Base-by-base conservation (phyloP, 495 filamentous ascomycete genomes). In the Lophiotrema nucula region DNA sequence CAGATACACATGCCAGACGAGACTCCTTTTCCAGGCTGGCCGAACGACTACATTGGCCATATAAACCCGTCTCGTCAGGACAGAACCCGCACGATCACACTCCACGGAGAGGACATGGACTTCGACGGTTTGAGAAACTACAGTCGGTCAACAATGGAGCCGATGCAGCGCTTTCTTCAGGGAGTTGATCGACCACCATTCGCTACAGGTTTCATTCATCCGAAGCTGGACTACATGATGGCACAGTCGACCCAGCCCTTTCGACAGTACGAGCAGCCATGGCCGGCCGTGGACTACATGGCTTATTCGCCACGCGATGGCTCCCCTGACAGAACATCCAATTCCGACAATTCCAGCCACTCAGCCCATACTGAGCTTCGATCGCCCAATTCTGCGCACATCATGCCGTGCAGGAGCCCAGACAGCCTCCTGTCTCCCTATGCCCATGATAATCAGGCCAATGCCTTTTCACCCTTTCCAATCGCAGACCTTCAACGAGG, bases 91-190 rank as follows among this genome's bases (percentile, higher is more conserved):
- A 31, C 46, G 5, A 23, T 21, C 33, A 45, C 25, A 6, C 13
- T 53, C n/a, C 18, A 26, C 1, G 41, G 24, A 18, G 58, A 23
- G 22, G 25, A 60, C 21, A 35, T 49, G 10, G 35, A 43, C 13
- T 46, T 44, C 16, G 46, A 49, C 18, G 48, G 47, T 1, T 15
- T 19, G 11, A 37, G 43, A 13, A 38, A 23, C 41, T 18, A 47
- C 21, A 28, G 47, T n/a, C 24, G 45, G 12, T 28, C 35, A 15
- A 46, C 24, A 4, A 66, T 56, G 64, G 46, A 42, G 11, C 38
- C 22, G 19, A 60, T 67, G 64, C 26, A 63, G 18, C 64, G 64
- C 25, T 67, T 50, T 24, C 37, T 62, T n/a, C 24, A 49, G 18
- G 53, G 47, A 37, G 8, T 22, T 1, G 63, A 66, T 11, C 41